Evolutionary conservation across 306 rosid genomes (phyloP), one percentile per base, ranked within the genome.

Genomic region (Acacia melanoxylon): DNA sequence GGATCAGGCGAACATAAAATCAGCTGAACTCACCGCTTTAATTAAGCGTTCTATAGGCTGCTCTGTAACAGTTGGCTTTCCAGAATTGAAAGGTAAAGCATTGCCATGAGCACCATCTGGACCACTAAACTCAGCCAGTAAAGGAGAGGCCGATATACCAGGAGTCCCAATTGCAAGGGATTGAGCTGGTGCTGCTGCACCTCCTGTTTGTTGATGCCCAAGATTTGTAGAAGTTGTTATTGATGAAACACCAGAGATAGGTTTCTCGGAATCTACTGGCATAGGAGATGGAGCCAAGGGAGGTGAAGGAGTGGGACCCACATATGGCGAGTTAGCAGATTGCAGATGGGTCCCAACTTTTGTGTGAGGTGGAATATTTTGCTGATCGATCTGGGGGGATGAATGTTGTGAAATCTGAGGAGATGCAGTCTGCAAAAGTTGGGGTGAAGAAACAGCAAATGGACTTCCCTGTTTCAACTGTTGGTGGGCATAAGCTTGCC

Each of bases 161-260:
- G 98, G 99, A 63, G 99, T 96, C 75, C 98, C 99, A 37, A 96
- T 92, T 78, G 98, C 97, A 86, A 93, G 97, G 78, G 97, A 96
- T 71, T 87, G 97, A 78, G 89, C 92, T 54, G 92, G 97, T 73
- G 92, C 82, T n/a, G 83, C 89, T 2, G 83, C 80, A 72, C 72
- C 81, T 59, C 86, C 86, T 17, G 91, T 80, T 83, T 90, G 97
- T 80, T 93, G 97, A 73, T 86, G 92, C 75, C 90, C 99, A 76
- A 87, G 69, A 91, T 86, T 93, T 72, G 87, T 88, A 84, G 86
- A 88, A 86, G 90, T 91, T 74, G 96, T 62, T 46, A 89, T 91
- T 2, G 91, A 81, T 74, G 94, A 87, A 87, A 85, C 84, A 83
- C 89, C 89, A 72, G 94, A 76, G 13, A 76, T 58, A 40, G 97